Conservation (phyloP, 306 rosid species). For the Prinsepia uniflora region DNA sequence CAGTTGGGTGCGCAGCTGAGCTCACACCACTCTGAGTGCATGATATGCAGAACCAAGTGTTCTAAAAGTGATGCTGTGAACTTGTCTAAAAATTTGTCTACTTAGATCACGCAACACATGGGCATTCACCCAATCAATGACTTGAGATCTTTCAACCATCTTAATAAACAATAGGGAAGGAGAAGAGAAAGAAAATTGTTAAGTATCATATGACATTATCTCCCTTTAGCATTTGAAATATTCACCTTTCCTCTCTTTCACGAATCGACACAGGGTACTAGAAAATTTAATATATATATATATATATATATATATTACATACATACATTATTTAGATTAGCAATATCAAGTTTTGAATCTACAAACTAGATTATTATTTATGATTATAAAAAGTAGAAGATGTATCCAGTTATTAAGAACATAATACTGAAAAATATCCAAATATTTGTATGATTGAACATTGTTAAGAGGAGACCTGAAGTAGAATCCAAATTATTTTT, state of each 20-base stretch:
- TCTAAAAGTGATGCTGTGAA: not conserved
- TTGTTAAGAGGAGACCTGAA: not conserved
- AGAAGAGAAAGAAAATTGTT: not conserved
- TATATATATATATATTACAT: not conserved
- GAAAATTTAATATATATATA: not conserved
- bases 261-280: not conserved
- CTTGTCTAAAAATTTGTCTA: not conserved
- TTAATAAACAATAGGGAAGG: not conserved
- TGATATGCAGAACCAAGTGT: not conserved
- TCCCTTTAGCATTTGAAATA: not conserved
- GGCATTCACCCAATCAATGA: not conserved
- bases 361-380: not conserved
- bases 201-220: not conserved
- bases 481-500: not conserved
- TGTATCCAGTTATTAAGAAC: constrained; percentile 1
- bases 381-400: not conserved
- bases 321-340: too few species aligned
- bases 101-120: not conserved
- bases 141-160: not conserved
- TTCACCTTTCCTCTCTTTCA: not conserved
- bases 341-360: not conserved
- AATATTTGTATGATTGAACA: not conserved
- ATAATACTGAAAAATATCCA: not conserved
- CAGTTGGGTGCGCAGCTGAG: not conserved
- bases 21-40: not conserved